These are phyloP conservation scores for Phytophthora ohioensis DNA, from an alignment of 352 stramenopile genomes.

Conservation along the genomic window DNA sequence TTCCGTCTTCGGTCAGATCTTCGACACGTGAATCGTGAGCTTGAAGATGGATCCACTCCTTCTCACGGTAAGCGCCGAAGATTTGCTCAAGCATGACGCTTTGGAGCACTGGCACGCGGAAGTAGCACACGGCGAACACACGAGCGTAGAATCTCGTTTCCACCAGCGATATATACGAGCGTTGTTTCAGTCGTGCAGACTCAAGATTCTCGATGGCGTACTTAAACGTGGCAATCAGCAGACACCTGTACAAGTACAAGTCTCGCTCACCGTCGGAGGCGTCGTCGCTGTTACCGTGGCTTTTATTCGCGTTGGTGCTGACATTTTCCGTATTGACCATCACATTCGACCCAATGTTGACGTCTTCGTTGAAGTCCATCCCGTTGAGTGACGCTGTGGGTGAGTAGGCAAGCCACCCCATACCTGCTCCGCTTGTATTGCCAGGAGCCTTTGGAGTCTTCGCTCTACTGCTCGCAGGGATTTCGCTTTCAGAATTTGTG, in stretches of 20 bases:
- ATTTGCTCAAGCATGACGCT: constrained; percentile 62
- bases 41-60: constrained; percentile 58
- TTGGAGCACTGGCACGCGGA: constrained; percentile 67
- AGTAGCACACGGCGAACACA: constrained; percentile 75
- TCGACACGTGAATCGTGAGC: constrained; percentile 36
- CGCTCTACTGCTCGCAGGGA: background rate
- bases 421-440: constrained; percentile 21
- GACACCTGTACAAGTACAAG: constrained; percentile 70
- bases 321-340: constrained; percentile 34
- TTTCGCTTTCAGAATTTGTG: constrained; percentile 15
- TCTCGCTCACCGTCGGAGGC: constrained; percentile 58
- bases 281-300: constrained; percentile 32
- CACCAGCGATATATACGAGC: constrained; percentile 61
- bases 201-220: constrained; percentile 74
- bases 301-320: constrained; percentile 12
- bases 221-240: constrained; percentile 83
- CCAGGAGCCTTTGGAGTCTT: constrained; percentile 26
- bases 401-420: constrained; percentile 43
- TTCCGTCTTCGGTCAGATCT: constrained; percentile 26
- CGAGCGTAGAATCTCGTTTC: constrained; percentile 77
- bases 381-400: constrained; percentile 34
- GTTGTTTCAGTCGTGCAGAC: constrained; percentile 43
- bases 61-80: constrained; percentile 57
- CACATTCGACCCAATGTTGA: constrained; percentile 8
- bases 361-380: constrained; percentile 34